Conservation (phyloP, 2,329 filamentous ascomycete genomes). For the Cylindrodendrum hubeiense region DNA sequence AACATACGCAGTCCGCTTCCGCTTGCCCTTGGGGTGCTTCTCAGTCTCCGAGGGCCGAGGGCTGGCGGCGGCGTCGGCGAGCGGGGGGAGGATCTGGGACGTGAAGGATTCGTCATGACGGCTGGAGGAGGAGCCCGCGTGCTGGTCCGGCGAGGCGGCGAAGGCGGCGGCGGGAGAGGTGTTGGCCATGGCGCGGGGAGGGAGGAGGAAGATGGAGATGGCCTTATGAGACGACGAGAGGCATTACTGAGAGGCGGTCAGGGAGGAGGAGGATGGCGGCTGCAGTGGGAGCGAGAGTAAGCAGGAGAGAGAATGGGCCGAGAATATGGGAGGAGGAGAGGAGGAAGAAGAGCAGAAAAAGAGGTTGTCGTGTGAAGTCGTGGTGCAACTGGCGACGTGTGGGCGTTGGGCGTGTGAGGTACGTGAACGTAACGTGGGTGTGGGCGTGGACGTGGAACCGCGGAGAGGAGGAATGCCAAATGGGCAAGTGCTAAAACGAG, state of each 20-base stretch:
- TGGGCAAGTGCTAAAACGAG: constrained; percentile 44
- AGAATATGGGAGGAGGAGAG: constrained; percentile 7
- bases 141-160: constrained; percentile 41
- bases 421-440: constrained; percentile 28
- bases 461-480: constrained; percentile 43
- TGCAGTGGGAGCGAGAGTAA: background rate
- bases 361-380: constrained; percentile 34
- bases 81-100: constrained; percentile 40
- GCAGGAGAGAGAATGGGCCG: constrained; percentile 17
- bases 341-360: constrained; percentile 33
- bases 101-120: constrained; percentile 42
- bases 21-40: constrained; percentile 69
- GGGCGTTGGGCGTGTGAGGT: constrained; percentile 31
- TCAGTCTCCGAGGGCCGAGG: constrained; percentile 42
- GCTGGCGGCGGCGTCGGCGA: constrained; percentile 30
- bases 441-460: constrained; percentile 33
- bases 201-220: constrained; percentile 36
- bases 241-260: constrained; percentile 43
- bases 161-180: constrained; percentile 35
- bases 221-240: constrained; percentile 43
- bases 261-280: constrained; percentile 25
- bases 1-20: constrained; percentile 72
- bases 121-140: constrained; percentile 36
- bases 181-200: constrained; percentile 43
- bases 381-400: constrained; percentile 37